phyloP scores from a whole-genome alignment of 331 rosid species.

The Rosa hybrid region DNA sequence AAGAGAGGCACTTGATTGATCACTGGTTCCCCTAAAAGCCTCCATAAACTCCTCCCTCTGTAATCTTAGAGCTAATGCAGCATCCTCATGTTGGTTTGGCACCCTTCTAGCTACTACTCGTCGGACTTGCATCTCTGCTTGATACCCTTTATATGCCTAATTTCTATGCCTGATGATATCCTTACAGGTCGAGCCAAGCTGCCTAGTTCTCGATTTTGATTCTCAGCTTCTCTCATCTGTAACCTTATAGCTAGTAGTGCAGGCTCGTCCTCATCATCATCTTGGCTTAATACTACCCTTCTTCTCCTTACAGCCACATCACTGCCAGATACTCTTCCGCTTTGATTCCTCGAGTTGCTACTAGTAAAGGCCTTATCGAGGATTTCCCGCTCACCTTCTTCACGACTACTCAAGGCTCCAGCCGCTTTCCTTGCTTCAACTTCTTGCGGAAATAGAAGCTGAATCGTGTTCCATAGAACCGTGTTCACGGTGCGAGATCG shows the following conservation, averaged over 20 bases:
- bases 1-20: conserved; percentile 33
- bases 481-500: conserved; percentile 74
- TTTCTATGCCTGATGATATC: not conserved
- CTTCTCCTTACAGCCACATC: conserved; percentile 45
- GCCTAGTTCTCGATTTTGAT: conserved; percentile 22
- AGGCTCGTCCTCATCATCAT: conserved; percentile 38
- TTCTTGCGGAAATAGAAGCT: conserved; percentile 81
- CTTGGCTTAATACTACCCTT: conserved; percentile 19
- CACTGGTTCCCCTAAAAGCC: conserved; percentile 43
- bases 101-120: conserved; percentile 44
- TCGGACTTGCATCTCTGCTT: conserved; percentile 20
- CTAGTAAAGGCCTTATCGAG: conserved; percentile 47
- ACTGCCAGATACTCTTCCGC: conserved; percentile 27
- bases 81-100: conserved; percentile 69
- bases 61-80: conserved; percentile 75
- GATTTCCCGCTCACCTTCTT: conserved; percentile 32
- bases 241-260: conserved; percentile 25
- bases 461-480: conserved; percentile 94
- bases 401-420: conserved; percentile 32
- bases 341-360: conserved; percentile 38
- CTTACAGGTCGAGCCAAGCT: conserved; percentile 20
- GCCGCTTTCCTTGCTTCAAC: conserved; percentile 75
- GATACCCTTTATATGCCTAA: conserved; percentile 5
- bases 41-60: conserved; percentile 88
- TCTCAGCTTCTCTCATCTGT: conserved; percentile 31